Conservation (phyloP, 768 basidiomycete genomes). For the Mycena epipterygia region DNA sequence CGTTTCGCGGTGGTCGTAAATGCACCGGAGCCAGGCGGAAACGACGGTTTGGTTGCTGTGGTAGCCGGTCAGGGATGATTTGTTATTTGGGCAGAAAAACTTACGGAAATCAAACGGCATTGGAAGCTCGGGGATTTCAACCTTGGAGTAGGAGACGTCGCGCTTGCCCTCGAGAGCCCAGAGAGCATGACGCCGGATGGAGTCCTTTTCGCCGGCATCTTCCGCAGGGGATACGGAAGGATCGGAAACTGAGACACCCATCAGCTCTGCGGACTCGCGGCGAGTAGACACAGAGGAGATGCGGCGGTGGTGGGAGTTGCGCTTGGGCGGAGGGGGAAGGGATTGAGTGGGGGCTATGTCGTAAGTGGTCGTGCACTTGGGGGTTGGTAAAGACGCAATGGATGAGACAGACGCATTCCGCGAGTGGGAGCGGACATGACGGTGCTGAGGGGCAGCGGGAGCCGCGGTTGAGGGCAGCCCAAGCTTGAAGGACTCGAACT, state of each 20-base stretch:
- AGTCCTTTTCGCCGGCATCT: constrained; percentile 81
- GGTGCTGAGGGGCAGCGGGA: constrained; percentile 54
- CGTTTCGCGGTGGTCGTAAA: constrained; percentile 62
- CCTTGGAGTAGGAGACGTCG: constrained; percentile 76
- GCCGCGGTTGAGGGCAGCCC: constrained; percentile 63
- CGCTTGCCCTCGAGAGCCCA: constrained; percentile 91
- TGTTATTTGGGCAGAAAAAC: constrained; percentile 46
- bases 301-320: constrained; percentile 87
- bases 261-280: constrained; percentile 90
- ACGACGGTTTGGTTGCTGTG: constrained; percentile 73
- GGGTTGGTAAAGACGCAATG: constrained; percentile 55
- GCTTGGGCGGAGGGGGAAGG: constrained; percentile 61
- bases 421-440: constrained; percentile 79
- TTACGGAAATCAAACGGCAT: constrained; percentile 79
- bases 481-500: constrained; percentile 85
- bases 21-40: constrained; percentile 60
- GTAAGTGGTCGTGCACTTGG: constrained; percentile 52
- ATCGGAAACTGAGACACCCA: constrained; percentile 84
- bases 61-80: constrained; percentile 18
- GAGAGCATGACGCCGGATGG: constrained; percentile 85
- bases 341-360: constrained; percentile 49
- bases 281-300: constrained; percentile 92
- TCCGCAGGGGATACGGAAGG: constrained; percentile 73
- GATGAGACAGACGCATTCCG: constrained; percentile 73
- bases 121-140: constrained; percentile 86